Evolutionary conservation across 805 yeast genomes (phyloP).

Genomic region (Ogataea trehaloabstinens): DNA sequence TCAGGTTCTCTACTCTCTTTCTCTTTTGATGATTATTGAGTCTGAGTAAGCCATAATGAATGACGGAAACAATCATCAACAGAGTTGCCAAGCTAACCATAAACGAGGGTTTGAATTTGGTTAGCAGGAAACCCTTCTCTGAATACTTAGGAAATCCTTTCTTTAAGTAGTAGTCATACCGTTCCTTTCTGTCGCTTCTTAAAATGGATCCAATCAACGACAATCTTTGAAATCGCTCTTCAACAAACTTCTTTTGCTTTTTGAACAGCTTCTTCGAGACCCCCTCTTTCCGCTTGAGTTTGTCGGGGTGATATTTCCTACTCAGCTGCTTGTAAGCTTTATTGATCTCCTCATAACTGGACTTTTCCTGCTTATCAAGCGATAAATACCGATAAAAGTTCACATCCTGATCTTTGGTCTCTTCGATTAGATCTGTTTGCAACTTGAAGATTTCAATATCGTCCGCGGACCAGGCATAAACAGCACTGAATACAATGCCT

Average conservation of each 20-base stretch:
- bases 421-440: conserved; percentile 56
- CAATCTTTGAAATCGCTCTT: conserved; percentile 72
- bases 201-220: conserved; percentile 75
- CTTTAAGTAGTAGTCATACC: conserved; percentile 80
- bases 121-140: conserved; percentile 61
- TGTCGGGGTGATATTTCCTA: conserved; percentile 83
- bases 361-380: conserved; percentile 38
- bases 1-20: conserved; percentile 50
- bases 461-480: conserved; percentile 35
- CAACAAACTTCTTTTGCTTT: conserved; percentile 45
- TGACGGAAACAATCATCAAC: conserved; percentile 46
- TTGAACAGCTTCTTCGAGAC: conserved; percentile 26
- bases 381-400: conserved; percentile 71
- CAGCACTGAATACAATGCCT: conserved; percentile 2
- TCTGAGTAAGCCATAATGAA: conserved; percentile 57
- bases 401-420: conserved; percentile 45
- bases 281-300: conserved; percentile 43
- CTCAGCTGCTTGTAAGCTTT: conserved; percentile 72
- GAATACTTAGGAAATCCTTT: conserved; percentile 85
- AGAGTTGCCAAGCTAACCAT: conserved; percentile 50
- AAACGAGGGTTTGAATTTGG: conserved; percentile 68
- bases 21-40: conserved; percentile 57
- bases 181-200: conserved; percentile 57
- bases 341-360: conserved; percentile 52
- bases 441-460: conserved; percentile 82